Conservation (phyloP, 495 filamentous ascomycete genomes). For the Massariosphaeria phaeospora region DNA sequence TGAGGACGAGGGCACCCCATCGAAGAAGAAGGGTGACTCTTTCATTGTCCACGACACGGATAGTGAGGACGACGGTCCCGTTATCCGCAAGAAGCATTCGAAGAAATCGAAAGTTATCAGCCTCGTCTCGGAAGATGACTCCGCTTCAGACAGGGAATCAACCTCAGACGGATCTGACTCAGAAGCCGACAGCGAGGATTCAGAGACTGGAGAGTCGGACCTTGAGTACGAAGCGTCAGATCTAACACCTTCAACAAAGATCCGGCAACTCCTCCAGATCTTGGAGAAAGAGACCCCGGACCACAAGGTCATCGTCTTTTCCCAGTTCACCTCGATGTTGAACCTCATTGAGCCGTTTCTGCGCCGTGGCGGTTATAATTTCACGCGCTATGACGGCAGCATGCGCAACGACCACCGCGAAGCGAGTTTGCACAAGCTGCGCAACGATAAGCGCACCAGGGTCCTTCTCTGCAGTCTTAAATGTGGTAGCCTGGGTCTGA, state of each 20-base stretch:
- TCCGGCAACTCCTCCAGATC: constrained; percentile 73
- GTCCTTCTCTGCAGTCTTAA: constrained; percentile 88
- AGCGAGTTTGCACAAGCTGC: constrained; percentile 68
- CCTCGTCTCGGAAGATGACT: constrained; percentile 37
- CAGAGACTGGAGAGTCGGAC: constrained; percentile 41
- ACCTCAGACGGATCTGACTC: constrained; percentile 31
- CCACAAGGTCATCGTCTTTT: constrained; percentile 97
- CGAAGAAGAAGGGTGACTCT: constrained; percentile 30
- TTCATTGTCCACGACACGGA: constrained; percentile 28
- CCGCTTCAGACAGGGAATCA: constrained; percentile 33
- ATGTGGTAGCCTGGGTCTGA: constrained; percentile 87
- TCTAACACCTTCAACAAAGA: constrained; percentile 77
- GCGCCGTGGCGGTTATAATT: constrained; percentile 61
- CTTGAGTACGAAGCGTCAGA: constrained; percentile 41
- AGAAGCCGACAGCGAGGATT: constrained; percentile 27
- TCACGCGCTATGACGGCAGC: constrained; percentile 86
- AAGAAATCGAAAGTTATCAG: constrained; percentile 36
- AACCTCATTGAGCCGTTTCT: constrained; percentile 94
- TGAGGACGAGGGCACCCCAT: constrained; percentile 41
- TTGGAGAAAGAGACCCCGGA: constrained; percentile 68
- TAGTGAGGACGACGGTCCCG: constrained; percentile 29
- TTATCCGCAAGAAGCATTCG: constrained; percentile 40
- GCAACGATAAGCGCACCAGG: constrained; percentile 65
- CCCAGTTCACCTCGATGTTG: constrained; percentile 95
- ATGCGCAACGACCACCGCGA: constrained; percentile 95